phyloP scores from a whole-genome alignment of 148 eudicot genomes.

The Chenopodium album region DNA sequence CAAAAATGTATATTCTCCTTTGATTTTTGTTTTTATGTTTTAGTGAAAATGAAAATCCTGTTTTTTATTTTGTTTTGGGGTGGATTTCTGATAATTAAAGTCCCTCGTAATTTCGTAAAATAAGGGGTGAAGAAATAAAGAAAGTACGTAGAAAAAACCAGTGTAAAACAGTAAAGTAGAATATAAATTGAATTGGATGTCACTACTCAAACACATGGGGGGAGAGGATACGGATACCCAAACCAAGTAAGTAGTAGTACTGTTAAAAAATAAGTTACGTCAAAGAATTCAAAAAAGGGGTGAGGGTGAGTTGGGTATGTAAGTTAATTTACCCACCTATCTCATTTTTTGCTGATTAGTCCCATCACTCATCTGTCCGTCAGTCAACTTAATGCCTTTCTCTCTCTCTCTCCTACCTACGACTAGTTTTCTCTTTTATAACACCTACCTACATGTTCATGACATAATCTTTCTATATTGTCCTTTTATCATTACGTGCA shows the following conservation, averaged over 20 bases:
- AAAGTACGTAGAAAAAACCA: too few relatives aligned
- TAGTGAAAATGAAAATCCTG: too few relatives aligned
- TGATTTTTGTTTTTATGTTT: too few relatives aligned
- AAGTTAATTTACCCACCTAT: neutral
- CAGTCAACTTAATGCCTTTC: constrained; percentile 30
- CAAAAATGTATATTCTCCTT: too few relatives aligned
- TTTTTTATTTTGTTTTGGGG: too few relatives aligned
- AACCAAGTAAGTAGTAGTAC: neutral
- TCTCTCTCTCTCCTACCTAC: neutral
- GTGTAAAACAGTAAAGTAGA: too few relatives aligned
- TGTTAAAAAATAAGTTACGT: neutral
- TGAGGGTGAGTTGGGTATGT: neutral
- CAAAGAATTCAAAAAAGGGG: neutral
- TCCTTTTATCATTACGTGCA: neutral
- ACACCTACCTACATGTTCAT: neutral
- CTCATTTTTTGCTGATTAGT: constrained; percentile 26
- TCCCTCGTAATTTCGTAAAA: neutral
- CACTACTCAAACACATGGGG: neutral
- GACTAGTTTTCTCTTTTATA: neutral
- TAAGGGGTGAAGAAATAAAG: neutral
- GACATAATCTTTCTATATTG: neutral
- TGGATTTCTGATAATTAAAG: too few relatives aligned
- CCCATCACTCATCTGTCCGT: constrained; percentile 32
- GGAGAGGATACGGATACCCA: neutral
- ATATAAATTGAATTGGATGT: neutral